phyloP scores from a whole-genome alignment of 73 alveolate genomes.

The Vitrella brassicaformis region DNA sequence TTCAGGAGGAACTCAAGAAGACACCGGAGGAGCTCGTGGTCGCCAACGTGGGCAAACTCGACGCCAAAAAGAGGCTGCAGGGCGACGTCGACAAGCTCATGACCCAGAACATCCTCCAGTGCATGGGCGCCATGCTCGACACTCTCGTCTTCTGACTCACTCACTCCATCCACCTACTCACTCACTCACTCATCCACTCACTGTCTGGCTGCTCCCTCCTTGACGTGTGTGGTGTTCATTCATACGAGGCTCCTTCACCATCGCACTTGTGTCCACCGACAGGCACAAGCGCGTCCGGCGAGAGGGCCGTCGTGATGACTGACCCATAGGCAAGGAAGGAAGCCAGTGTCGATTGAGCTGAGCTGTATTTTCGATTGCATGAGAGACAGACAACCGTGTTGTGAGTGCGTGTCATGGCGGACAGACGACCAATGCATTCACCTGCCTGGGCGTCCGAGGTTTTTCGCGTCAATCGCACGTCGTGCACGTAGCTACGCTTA shows the following conservation, averaged over 20 bases:
- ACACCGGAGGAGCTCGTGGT: slow-evolving; percentile 82
- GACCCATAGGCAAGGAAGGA: no score
- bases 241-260: not conserved
- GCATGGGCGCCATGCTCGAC: slow-evolving; percentile 33
- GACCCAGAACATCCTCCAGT: slow-evolving; percentile 13
- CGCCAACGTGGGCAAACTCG: slow-evolving; percentile 81
- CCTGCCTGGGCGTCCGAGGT: no score
- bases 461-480: no score
- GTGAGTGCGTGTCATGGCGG: no score
- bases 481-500: no score
- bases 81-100: slow-evolving; percentile 10
- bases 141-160: slow-evolving; percentile 15
- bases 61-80: slow-evolving; percentile 71
- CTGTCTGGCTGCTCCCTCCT: not conserved
- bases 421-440: no score
- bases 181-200: not conserved
- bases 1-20: slow-evolving; percentile 87
- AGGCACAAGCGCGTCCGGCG: no score
- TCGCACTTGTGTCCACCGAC: not conserved
- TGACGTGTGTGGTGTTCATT: not conserved
- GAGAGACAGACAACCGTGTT: no score
- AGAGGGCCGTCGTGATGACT: no score
- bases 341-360: no score
- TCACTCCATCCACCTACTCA: not conserved
- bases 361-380: not conserved